Base-by-base conservation (phyloP, 2,329 filamentous ascomycete species). In the Botrytis fragariae region DNA sequence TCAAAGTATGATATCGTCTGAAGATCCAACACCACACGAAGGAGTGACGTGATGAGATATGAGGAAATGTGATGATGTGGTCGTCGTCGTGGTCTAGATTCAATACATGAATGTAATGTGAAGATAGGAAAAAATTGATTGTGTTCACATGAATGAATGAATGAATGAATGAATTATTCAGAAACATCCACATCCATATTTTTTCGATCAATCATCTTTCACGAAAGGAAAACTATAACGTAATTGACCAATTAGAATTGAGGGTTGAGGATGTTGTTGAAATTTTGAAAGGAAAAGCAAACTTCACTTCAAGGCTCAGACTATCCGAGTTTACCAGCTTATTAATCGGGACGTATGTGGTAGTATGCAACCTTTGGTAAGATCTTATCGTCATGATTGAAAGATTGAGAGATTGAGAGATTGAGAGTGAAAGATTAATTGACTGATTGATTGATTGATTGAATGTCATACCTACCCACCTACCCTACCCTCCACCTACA, bases 61-160 rank as follows among this genome's bases (percentile, higher is more conserved):
- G 60, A 20, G 29, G 4, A 29, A 29, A 9, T 62, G 60, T 18
- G 25, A 29, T 44, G 16, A 32, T 29, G 5, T 22, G n/a, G 61
- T 62, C 25, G 37, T 48, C 18, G 62, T 51, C 7, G 32, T 67
- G 44, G 44, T 67, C 63, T 48, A 51, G 29, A 65, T n/a, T n/a
- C 37, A 22, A 44, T 35, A 18, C n/a, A 25, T 62, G 22, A n/a
- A n/a, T 9, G 37, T 18, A 20, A 25, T 63, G 25, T 42, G 60
- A 42, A 42, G 63, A 51, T 42, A 25, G 6, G 22, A 37, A 51
- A 65, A 67, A 39, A 37, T 51, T 20, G 22, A 29, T 64, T 67
- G 63, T 65, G 44, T 45, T 65, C 44, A 48, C 63, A 65, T 65
- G 63, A 44, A 37, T 35, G 48, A n/a, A n/a, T 51, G 22, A 14